These are phyloP conservation scores for Fusarium algeriense DNA, from an alignment of 2,329 filamentous ascomycete species.

Conservation along the genomic window DNA sequence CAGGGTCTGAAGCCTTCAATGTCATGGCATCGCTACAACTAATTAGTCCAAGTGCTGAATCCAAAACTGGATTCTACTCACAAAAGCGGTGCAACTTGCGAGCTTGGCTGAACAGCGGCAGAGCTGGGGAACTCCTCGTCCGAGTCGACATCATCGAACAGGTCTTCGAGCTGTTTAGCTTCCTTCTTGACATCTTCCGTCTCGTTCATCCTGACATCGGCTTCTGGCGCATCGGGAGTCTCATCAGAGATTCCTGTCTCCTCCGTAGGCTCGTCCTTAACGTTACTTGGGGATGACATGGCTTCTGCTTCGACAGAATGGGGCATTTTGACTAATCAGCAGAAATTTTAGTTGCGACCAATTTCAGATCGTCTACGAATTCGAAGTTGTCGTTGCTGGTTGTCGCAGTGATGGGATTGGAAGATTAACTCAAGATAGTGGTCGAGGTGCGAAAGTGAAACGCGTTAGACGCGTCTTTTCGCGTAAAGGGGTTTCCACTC, in stretches of 20 bases:
- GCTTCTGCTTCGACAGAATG: conserved; percentile 39
- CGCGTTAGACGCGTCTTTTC: conserved; percentile 44
- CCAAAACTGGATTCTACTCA: conserved; percentile 48
- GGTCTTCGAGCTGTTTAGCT: conserved; percentile 66
- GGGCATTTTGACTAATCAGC: conserved; percentile 28
- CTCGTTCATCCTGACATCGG: conserved; percentile 42
- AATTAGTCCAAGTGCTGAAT: conserved; percentile 14
- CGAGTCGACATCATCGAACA: conserved; percentile 70
- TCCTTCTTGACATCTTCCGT: conserved; percentile 55
- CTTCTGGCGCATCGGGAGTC: conserved; percentile 25
- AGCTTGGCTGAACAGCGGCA: conserved; percentile 53
- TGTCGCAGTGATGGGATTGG: conserved; percentile 41
- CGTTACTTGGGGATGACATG: conserved; percentile 45
- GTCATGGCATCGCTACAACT: conserved; percentile 50
- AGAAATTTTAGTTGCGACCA: neutral
- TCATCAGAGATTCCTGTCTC: conserved; percentile 36
- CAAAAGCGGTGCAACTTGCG: conserved; percentile 64
- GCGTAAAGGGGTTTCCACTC: conserved; percentile 45
- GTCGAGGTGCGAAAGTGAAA: conserved; percentile 27
- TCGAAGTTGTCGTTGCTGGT: conserved; percentile 19
- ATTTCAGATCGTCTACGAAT: neutral
- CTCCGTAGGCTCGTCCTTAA: conserved; percentile 48
- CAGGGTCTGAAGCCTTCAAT: conserved; percentile 75
- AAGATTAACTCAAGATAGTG: conserved; percentile 21
- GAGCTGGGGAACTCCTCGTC: conserved; percentile 72